Evolutionary conservation across 352 stramenopile species (phyloP).

Genomic region (Phytophthora pini): DNA sequence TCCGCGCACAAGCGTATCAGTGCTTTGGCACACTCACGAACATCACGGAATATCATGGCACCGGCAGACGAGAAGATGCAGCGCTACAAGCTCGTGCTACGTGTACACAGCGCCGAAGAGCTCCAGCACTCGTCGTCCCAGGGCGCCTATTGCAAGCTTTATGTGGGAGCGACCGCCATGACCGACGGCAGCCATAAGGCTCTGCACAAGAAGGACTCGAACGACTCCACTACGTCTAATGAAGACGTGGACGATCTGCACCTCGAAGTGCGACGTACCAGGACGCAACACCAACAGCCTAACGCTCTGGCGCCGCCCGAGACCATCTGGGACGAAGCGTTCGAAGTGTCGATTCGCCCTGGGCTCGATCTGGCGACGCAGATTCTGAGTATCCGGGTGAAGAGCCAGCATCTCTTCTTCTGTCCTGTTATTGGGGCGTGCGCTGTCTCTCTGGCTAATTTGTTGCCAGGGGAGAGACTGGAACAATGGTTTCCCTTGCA

Average conservation of each 20-base stretch:
- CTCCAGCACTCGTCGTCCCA: conserved; percentile 57
- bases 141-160: conserved; percentile 76
- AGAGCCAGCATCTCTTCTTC: conserved; percentile 73
- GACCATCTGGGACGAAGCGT: conserved; percentile 67
- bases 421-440: conserved; percentile 57
- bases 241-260: conserved; percentile 34
- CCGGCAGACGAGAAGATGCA: conserved; percentile 8
- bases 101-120: conserved; percentile 59
- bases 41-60: conserved; percentile 11
- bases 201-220: conserved; percentile 44
- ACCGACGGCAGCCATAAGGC: conserved; percentile 52
- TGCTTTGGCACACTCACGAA: not conserved
- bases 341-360: conserved; percentile 48
- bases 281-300: conserved; percentile 43
- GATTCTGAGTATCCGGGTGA: conserved; percentile 70
- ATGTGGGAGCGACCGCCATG: conserved; percentile 58
- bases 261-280: conserved; percentile 60
- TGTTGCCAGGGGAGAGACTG: conserved; percentile 42
- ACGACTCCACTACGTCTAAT: conserved; percentile 19
- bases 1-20: not conserved
- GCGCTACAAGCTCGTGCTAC: conserved; percentile 56
- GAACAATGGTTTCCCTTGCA: conserved; percentile 66
- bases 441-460: conserved; percentile 59
- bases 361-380: conserved; percentile 34
- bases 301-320: conserved; percentile 38